Evolutionary conservation across 192 early-diverging fungal species (phyloP).

Genomic region (Backusella mclennaniae): DNA sequence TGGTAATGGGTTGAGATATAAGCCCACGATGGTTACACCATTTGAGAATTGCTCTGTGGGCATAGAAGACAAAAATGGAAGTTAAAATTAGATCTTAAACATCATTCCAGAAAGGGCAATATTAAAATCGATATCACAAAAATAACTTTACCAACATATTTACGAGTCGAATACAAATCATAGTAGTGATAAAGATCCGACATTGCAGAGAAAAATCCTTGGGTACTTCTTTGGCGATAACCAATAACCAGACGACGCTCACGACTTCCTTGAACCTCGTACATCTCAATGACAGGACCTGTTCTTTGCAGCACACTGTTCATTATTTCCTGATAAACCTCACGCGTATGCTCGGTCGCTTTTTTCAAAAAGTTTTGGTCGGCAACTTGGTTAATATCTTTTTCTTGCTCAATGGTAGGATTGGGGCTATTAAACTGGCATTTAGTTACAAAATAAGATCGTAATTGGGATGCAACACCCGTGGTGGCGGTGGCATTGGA

Average conservation of each 20-base stretch:
- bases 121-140: background rate
- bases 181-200: conserved; percentile 99
- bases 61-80: background rate
- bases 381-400: conserved; percentile 80
- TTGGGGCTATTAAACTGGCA: conserved; percentile 87
- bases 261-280: conserved; percentile 82
- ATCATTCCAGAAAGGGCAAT: background rate
- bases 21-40: conserved; percentile 91
- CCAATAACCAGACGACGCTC: conserved; percentile 94
- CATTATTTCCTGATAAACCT: conserved; percentile 87
- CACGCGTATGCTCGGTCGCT: conserved; percentile 88
- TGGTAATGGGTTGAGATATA: conserved; percentile 88
- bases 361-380: conserved; percentile 95
- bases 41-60: conserved; percentile 93
- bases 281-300: conserved; percentile 96
- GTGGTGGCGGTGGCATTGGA: conserved; percentile 90
- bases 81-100: background rate
- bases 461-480: conserved; percentile 73
- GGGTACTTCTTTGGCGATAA: conserved; percentile 87
- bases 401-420: conserved; percentile 68
- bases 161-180: conserved; percentile 90
- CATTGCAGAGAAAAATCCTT: conserved; percentile 90
- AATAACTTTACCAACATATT: conserved; percentile 77
- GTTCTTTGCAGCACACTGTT: conserved; percentile 80
- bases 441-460: conserved; percentile 92